Base-by-base conservation (phyloP, 2,329 filamentous ascomycete species). In the Bipolaris victoriae region DNA sequence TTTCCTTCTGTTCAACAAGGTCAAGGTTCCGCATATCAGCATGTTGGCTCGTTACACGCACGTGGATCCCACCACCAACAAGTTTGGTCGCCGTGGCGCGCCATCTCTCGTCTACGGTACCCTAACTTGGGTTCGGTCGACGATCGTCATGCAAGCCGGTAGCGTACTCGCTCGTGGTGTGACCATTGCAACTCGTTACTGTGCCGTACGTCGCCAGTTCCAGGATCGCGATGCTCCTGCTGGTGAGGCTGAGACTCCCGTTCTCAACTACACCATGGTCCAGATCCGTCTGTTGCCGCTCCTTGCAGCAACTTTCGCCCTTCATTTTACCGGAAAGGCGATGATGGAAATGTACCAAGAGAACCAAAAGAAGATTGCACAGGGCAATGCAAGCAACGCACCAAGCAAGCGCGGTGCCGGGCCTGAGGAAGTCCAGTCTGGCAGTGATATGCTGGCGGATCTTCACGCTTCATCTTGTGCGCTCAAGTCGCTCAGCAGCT, bases 221-320 rank as follows among this genome's bases (percentile, higher is more conserved):
- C 87, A 90, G 73, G 90, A 92, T 65, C 84, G 86, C 5, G 90
- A 92, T 75, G 85, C 87, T 5, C 81, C 82, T 26, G 80, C 83
- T 36, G 80, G 79, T 37, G 80, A 83, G 60, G 85, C 84, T 5
- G 90, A 92, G 78, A 91, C 87, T 71, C 88, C 89, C 66, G 90
- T 92, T 1, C 80, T 92, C 26, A 89, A 92, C 79, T 92, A 92
- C 77, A 90, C 89, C 61, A 92, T 91, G 86, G 90, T 92, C 7
- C 89, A 92, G 73, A 84, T 89, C 68, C 85, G 90, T 46, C 80
- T 92, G 2, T 79, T 92, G 20, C 89, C 90, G 1, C 81, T 92
- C 3, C 79, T 93, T 7, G 90, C 90, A 0, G 84, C 89, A 1
- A 90, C 88, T 1, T 92, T 89, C 63, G 90, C 90, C n/a, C 80